Base-by-base conservation (phyloP, 2,329 filamentous ascomycete species). In the Orbilia oligospora region DNA sequence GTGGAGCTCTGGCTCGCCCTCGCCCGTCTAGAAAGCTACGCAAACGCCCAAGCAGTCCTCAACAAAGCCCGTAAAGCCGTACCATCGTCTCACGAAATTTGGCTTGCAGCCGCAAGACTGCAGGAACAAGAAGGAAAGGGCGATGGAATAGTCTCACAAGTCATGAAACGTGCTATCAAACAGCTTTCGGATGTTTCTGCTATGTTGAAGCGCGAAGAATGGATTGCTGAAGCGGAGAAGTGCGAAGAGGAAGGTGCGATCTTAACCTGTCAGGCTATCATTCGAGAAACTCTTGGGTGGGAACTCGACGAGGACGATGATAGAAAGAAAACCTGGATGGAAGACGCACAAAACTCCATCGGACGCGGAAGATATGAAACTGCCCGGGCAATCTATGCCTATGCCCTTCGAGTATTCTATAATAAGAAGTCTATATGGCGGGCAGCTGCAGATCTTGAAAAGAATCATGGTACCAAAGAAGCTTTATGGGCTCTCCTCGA, bases 191-290 rank as follows among this genome's bases (percentile, higher is more conserved):
- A 94, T 82, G 94, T 97, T 83, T 94, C 93, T 30, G 95, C 96
- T 10, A 99, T 99, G 97, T 89, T 96, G 46, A 97, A 97, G 85
- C 91, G 97, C 48, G 96, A 99, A 84, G 94, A 97, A 81, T 99
- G 96, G 96, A 97, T 99, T 67, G 88, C 89, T 4, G 94, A 98
- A 84, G 97, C 96, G 0, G 96, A 99, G 84, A 92, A 92, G 80
- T 98, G 95, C 83, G 96, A 99, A 84, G 91, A 93, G 72, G 96
- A 98, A 84, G 94, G 93, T 5, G 94, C 94, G 16, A 87, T 92
- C 10, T 87, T 94, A 49, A 98, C 96, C 0, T 97, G 94, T 83
- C 91, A 91, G 80, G 91, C 93, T 58, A 98, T 99, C 81, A 91
- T 99, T 81, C 90, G 92, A 56, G 94, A 97, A 83, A 99, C 96